Conservation (phyloP, 768 basidiomycete genomes). For the Heimioporus sp. region DNA sequence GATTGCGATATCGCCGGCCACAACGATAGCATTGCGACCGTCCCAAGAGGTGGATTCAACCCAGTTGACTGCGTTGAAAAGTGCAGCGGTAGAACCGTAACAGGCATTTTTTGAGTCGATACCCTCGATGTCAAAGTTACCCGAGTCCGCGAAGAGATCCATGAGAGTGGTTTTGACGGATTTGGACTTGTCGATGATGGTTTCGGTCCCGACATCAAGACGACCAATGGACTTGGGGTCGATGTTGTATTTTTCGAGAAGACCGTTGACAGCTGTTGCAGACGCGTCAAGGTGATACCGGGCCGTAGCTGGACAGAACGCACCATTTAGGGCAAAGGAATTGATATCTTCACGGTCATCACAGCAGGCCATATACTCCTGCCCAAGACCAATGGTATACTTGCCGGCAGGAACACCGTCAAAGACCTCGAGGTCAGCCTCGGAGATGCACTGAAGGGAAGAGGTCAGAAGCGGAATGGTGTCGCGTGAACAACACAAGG, state of each 20-base stretch:
- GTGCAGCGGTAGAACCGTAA: constrained; percentile 97
- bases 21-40: constrained; percentile 95
- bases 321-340: constrained; percentile 93
- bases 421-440: constrained; percentile 90
- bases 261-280: constrained; percentile 73
- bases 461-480: not conserved
- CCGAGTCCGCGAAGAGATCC: constrained; percentile 92
- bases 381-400: constrained; percentile 98
- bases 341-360: constrained; percentile 99
- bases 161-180: constrained; percentile 97
- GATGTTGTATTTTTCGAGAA: constrained; percentile 92
- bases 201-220: constrained; percentile 97
- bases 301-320: constrained; percentile 21
- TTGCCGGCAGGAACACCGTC: constrained; percentile 95
- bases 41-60: constrained; percentile 96
- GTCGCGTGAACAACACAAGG: constrained; percentile 33
- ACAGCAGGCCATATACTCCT: constrained; percentile 97
- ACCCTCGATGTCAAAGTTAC: constrained; percentile 97
- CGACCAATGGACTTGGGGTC: constrained; percentile 97
- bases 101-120: constrained; percentile 99
- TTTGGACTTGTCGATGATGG: constrained; percentile 99
- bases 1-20: constrained; percentile 95
- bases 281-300: not conserved
- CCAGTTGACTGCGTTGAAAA: constrained; percentile 99
- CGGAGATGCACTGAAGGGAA: constrained; percentile 79